Percentiles rank a stretch among this genome's conserved stretches.
phyloP scores from a whole-genome alignment of 2,329 filamentous ascomycete genomes.

The Colletotrichum spaethianum region DNA sequence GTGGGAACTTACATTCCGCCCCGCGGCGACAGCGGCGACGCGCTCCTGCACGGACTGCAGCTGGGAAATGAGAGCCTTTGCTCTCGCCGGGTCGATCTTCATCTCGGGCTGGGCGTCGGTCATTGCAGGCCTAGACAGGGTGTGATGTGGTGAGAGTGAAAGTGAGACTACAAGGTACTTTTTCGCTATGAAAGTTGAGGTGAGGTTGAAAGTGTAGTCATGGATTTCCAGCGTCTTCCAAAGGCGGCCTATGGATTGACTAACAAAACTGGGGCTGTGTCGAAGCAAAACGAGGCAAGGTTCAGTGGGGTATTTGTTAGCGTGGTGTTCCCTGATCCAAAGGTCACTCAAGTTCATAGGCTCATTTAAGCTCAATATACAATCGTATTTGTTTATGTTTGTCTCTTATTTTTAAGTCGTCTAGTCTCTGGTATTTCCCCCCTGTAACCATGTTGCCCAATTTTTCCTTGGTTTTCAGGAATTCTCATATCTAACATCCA shows the following conservation, averaged over 20 bases:
- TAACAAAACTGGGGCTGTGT: conserved; percentile 18
- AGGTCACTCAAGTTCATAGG: not conserved
- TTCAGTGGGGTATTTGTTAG: conserved; percentile 10
- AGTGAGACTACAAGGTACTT: not conserved
- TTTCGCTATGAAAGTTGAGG: not conserved
- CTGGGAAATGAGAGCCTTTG: conserved; percentile 73
- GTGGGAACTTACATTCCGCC: conserved; percentile 65
- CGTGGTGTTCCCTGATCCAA: not conserved
- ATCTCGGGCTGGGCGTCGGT: conserved; percentile 58
- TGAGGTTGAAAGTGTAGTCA: conserved; percentile 21
- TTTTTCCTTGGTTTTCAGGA: not conserved
- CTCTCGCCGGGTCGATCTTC: conserved; percentile 74
- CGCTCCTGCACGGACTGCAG: conserved; percentile 72
- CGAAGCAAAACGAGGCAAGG: not conserved
- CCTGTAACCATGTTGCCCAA: not conserved
- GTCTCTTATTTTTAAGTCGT: not conserved
- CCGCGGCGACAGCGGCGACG: conserved; percentile 66
- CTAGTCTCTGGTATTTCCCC: not conserved
- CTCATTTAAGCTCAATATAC: not conserved
- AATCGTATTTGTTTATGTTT: not conserved
- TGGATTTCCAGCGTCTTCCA: conserved; percentile 30
- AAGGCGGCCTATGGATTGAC: not conserved
- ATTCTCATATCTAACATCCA: not conserved
- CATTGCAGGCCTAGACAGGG: conserved; percentile 28
- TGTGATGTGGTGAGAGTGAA: not conserved